These are phyloP conservation scores for Calonectria pseudoturangicola DNA, from an alignment of 2,329 filamentous ascomycete species.

Conservation along the genomic window DNA sequence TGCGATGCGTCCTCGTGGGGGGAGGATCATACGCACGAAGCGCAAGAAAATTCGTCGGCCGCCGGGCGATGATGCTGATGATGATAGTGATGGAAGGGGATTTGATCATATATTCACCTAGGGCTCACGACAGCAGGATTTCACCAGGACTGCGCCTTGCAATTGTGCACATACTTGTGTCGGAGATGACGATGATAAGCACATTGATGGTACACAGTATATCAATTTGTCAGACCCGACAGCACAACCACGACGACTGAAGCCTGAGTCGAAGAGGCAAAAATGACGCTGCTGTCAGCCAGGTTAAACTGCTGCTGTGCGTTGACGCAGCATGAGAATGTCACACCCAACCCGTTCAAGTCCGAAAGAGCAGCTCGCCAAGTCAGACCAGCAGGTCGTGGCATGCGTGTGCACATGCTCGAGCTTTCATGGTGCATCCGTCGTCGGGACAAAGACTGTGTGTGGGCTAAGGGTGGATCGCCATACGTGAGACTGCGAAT, in stretches of 20 bases:
- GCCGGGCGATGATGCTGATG: neutral
- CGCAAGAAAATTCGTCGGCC: constrained; percentile 14
- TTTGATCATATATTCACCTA: neutral
- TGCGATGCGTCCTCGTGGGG: constrained; percentile 33
- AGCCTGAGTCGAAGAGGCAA: constrained; percentile 13
- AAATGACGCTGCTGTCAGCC: constrained; percentile 14
- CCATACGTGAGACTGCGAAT: constrained; percentile 53
- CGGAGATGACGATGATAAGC: neutral
- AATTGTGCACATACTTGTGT: neutral
- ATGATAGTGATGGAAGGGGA: neutral
- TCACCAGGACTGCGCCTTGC: neutral
- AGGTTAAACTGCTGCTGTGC: constrained; percentile 16
- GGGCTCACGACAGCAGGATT: constrained; percentile 16
- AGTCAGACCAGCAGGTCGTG: constrained; percentile 22
- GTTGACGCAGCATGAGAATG: constrained; percentile 16
- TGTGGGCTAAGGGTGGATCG: constrained; percentile 35
- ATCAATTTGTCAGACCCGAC: neutral
- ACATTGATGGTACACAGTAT: neutral
- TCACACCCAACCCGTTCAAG: constrained; percentile 24
- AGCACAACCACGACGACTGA: constrained; percentile 1
- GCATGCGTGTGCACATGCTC: constrained; percentile 23
- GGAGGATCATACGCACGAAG: neutral
- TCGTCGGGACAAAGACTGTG: constrained; percentile 48
- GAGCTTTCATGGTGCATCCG: constrained; percentile 22
- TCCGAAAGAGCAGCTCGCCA: constrained; percentile 27